Base-by-base conservation (phyloP, 2,329 filamentous ascomycete species). In the Aureobasidium zeae region DNA sequence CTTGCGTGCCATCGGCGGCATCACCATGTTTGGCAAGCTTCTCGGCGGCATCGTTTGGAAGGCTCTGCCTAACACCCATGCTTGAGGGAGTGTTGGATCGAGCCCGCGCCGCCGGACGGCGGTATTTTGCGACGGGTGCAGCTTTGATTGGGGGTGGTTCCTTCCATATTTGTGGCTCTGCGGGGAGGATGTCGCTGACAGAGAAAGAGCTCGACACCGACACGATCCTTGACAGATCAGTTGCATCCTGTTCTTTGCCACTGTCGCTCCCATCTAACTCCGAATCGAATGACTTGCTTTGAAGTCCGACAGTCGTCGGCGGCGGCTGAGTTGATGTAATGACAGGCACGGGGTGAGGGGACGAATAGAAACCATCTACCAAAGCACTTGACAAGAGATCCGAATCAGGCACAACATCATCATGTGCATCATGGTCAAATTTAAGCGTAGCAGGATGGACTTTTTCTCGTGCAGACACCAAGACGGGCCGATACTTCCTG, bases 171-270 rank as follows among this genome's bases (percentile, higher is more conserved):
- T 54, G 59, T 45, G 56, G 60, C 39, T 54, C 61, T 41, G 56
- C 57, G 39, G 58, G 61, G 45, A 65, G 59, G 33, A 66, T 57
- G 50, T 72, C 67, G 42, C 62, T 60, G 45, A 73, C 63, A 19
- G 71, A 73, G 60, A 74, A 73, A 46, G 71, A 72, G 41, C 68
- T 65, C 45, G 64, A 33, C 13, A 28, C 60, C 15, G 65, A 41
- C 37, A 31, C 37, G 37, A 41, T 41, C 7, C 28, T 41, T 9
- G 37, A 41, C 26, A 32, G 17, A 24, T 41, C 37, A 15, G 37
- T 19, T 2, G 30, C 12, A 11, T 41, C 37, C 25, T 41, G 28
- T 15, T 32, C 37, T 29, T 41, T 28, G 10, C 31, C 32, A 15
- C 37, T 32, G 17, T 19, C 31, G 4, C 37, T 26, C 28, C 37